Percentiles rank a stretch among this genome's conserved stretches.
Evolutionary conservation across 257 asterid species (phyloP).

Genomic region (Rhazya stricta): DNA sequence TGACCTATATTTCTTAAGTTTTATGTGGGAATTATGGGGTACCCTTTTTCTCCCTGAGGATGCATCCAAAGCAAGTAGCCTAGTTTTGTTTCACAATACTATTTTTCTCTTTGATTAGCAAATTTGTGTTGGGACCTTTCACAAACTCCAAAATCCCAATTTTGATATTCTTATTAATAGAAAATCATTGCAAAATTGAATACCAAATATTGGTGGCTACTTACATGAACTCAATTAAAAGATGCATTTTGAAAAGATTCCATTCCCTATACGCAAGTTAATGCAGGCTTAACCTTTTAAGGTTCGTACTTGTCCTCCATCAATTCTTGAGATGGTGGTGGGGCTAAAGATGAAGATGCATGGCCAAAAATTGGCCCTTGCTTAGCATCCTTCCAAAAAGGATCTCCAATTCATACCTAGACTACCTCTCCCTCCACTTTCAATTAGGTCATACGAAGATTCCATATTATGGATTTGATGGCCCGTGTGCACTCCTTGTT

Average conservation of each 20-base stretch:
- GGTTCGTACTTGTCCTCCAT: conserved; percentile 30
- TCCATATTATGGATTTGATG: conserved; percentile 6
- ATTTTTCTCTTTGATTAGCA: background rate
- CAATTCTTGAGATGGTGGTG: conserved; percentile 37
- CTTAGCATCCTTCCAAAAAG: conserved; percentile 30
- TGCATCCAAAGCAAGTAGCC: background rate
- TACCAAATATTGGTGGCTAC: background rate
- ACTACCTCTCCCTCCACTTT: background rate
- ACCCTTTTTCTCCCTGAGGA: no score
- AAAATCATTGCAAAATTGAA: background rate
- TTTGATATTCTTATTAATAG: background rate
- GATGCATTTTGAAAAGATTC: background rate
- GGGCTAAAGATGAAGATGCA: conserved; percentile 21
- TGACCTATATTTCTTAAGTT: no score
- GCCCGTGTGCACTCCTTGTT: conserved; percentile 2
- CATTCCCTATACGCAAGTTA: background rate
- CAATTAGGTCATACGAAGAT: conserved; percentile 2
- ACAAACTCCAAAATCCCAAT: background rate
- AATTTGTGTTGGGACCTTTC: background rate
- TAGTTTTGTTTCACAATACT: background rate
- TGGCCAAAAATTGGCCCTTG: conserved; percentile 6
- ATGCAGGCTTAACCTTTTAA: background rate
- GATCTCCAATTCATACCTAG: conserved; percentile 18
- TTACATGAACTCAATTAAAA: background rate
- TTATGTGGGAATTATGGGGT: no score